Evolutionary conservation across 1,139 yeast species (phyloP).

Genomic region (Kurtzmaniella natalensis): DNA sequence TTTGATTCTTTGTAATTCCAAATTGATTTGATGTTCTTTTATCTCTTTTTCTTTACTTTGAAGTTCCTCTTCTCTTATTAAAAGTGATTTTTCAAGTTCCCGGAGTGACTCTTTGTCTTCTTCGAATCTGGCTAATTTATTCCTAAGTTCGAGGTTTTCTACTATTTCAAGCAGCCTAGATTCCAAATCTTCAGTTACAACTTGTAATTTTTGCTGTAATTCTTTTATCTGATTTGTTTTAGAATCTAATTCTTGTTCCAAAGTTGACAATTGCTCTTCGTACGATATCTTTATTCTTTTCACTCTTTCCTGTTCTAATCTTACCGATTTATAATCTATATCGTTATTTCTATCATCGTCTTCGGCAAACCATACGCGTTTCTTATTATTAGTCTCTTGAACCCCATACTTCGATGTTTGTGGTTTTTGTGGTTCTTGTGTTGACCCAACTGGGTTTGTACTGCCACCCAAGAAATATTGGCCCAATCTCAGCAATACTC

Average conservation of each 20-base stretch:
- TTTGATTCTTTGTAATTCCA: constrained; percentile 7
- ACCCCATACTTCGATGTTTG: no score
- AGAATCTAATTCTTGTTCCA: constrained; percentile 8
- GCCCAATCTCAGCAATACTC: constrained; percentile 4
- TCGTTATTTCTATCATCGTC: not conserved
- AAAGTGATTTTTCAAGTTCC: constrained; percentile 5
- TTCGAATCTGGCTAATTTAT: not conserved
- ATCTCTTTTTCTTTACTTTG: constrained; percentile 6
- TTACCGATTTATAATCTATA: not conserved
- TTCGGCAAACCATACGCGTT: constrained; percentile 7
- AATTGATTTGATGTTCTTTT: constrained; percentile 6
- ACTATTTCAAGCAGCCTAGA: not conserved
- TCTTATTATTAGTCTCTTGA: not conserved
- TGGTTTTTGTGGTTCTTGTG: not conserved
- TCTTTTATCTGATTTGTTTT: constrained; percentile 4
- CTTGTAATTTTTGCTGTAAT: not conserved
- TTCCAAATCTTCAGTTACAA: constrained; percentile 1
- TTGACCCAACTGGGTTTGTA: not conserved
- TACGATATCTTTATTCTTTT: constrained; percentile 5
- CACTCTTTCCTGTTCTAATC: constrained; percentile 2
- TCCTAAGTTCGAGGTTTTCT: not conserved
- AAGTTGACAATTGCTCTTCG: constrained; percentile 5
- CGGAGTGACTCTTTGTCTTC: constrained; percentile 1
- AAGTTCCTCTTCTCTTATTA: constrained; percentile 7
- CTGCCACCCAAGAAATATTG: constrained; percentile 1